Base-by-base conservation (phyloP, 1,284 basidiomycete genomes). In the Wallemia ichthyophaga region DNA sequence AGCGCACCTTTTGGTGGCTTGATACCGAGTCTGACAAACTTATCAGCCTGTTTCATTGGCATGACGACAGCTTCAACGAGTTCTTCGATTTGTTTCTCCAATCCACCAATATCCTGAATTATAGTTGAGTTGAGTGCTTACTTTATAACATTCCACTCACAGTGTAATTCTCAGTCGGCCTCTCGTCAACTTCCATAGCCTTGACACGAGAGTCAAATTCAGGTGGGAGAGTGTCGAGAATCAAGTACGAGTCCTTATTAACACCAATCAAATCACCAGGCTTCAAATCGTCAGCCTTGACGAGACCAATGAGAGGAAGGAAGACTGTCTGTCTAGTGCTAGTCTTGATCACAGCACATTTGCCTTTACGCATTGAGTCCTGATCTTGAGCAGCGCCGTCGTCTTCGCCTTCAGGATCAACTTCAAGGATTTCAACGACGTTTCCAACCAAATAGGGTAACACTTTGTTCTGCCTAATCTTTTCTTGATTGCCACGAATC, bases 391-490 rank as follows among this genome's bases (percentile, higher is more conserved):
- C 85, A 21, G 89, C 88, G 57, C 89, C 91, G 61, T 91, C 85
- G 66, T 92, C 87, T 70, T 91, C 83, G 59, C 79, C 81, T 68
- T 91, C 85, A 15, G 88, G 85, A 68, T 92, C 89, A 58, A 98
- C 82, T 65, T 96, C 84, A 60, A 99, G 75, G 66, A 99, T 89
- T 77, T 94, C 89, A 27, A 95, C 86, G 24, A 99, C 87, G 67
- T 98, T 96, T 25, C 85, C 89, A 56, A 99, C 94, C 59, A 99
- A 80, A 72, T 96, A 99, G 1, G 94, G 92, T 54, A 99, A 73
- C 23, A 95, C 88, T 72, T 98, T 98, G 74, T 99, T 98, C 78
- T 98, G 92, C 72, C 95, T 95, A 66, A 99, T 88, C 75, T 98
- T 98, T 71, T 95, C 91, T 59, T 82, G 82, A 65, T 96, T 99